Conservation (phyloP, 768 basidiomycete genomes). For the Cystobasidium tubakii region DNA sequence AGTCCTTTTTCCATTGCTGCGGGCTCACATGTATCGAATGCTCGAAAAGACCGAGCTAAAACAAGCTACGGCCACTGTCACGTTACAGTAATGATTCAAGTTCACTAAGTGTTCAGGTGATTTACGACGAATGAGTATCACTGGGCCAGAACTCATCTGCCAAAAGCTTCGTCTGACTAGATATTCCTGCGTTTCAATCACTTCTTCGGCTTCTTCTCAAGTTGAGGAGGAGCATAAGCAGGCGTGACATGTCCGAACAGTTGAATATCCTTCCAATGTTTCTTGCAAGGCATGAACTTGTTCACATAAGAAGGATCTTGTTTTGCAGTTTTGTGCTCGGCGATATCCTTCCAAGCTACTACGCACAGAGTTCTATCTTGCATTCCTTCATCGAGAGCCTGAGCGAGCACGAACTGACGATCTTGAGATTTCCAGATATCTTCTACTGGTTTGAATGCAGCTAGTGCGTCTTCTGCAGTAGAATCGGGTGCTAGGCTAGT, state of each 20-base stretch:
- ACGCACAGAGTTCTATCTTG: slow-evolving; percentile 6
- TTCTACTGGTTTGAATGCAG: neutral
- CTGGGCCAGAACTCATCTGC: too few relatives aligned
- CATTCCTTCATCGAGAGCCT: neutral
- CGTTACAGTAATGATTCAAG: too few relatives aligned
- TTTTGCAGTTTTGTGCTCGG: slow-evolving; percentile 16
- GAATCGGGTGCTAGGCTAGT: neutral
- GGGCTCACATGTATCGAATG: neutral
- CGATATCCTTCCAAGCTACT: slow-evolving; percentile 27
- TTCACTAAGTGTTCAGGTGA: too few relatives aligned
- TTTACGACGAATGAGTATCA: too few relatives aligned
- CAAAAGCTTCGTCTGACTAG: too few relatives aligned
- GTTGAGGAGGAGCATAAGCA: slow-evolving; percentile 3
- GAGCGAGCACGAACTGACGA: neutral
- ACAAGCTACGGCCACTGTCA: too few relatives aligned
- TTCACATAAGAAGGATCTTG: neutral
- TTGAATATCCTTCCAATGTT: neutral
- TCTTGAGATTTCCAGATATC: neutral
- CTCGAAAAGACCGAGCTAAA: too few relatives aligned
- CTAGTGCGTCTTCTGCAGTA: neutral
- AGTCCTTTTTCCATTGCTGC: neutral
- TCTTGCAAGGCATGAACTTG: slow-evolving; percentile 11
- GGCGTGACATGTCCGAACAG: slow-evolving; percentile 31
- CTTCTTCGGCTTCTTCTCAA: neutral
- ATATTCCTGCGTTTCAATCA: too few relatives aligned